Conservation (phyloP, 768 basidiomycete species). For the Rhodotorula sphaerocarpa region DNA sequence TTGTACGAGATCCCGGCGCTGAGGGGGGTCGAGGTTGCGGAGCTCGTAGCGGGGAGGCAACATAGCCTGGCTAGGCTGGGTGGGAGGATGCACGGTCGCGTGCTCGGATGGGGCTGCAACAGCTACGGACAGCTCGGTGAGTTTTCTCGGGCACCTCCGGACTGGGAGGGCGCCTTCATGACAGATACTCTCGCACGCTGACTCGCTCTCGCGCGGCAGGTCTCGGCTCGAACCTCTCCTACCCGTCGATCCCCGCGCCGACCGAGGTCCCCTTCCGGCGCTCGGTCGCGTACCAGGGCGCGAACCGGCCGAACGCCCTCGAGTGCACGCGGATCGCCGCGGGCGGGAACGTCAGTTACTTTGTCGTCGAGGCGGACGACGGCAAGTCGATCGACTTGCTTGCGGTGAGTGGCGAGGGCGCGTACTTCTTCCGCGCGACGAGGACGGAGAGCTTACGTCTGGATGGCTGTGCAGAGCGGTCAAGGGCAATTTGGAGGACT, state of each 20-base stretch:
- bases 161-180: too few species aligned
- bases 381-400: conserved; percentile 16
- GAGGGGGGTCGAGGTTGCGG: conserved; percentile 55
- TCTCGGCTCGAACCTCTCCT: conserved; percentile 17
- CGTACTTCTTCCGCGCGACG: too few species aligned
- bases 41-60: conserved; percentile 63
- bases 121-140: conserved; percentile 76
- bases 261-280: conserved; percentile 43
- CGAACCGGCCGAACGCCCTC: conserved; percentile 36
- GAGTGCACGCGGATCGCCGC: conserved; percentile 20
- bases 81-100: conserved; percentile 56
- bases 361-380: conserved; percentile 12
- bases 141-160: conserved; percentile 46
- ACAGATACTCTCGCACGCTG: background rate
- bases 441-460: too few species aligned
- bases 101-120: conserved; percentile 85
- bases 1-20: conserved; percentile 72
- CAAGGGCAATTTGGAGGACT: conserved; percentile 34
- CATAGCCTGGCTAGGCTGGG: conserved; percentile 58
- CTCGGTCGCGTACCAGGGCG: conserved; percentile 36
- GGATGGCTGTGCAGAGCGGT: conserved; percentile 5
- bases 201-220: background rate
- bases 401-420: conserved; percentile 20
- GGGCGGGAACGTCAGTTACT: conserved; percentile 30
- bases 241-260: conserved; percentile 39